Conservation (phyloP, 2,329 filamentous ascomycete species). For the Harringtonia aguacate region DNA sequence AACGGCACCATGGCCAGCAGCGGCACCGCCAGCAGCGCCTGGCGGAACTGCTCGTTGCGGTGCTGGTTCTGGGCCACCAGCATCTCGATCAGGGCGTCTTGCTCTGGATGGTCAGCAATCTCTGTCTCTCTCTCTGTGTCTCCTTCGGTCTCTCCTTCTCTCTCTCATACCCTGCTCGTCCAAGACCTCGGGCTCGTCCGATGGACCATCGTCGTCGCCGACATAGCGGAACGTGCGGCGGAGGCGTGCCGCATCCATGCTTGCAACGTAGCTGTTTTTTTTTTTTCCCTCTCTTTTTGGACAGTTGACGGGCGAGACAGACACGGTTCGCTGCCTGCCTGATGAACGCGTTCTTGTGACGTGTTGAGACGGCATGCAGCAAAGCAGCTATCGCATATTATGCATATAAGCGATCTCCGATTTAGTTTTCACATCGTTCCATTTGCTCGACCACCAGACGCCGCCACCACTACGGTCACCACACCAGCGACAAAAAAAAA, state of each 20-base stretch:
- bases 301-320: no score
- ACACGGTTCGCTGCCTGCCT: no score
- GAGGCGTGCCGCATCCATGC: constrained; percentile 42
- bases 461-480: background rate
- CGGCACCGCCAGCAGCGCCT: constrained; percentile 40
- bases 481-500: background rate
- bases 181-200: constrained; percentile 49
- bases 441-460: no score
- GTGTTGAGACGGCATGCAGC: background rate
- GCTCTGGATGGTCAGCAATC: constrained; percentile 32
- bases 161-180: constrained; percentile 60
- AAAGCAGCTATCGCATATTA: no score
- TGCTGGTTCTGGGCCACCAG: constrained; percentile 44
- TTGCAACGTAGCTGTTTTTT: constrained; percentile 4
- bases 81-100: constrained; percentile 49
- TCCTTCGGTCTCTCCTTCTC: background rate
- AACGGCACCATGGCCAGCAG: constrained; percentile 22
- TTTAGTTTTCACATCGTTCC: background rate
- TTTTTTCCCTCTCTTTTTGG: no score
- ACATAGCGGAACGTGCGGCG: constrained; percentile 73
- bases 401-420: background rate
- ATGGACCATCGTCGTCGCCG: constrained; percentile 41
- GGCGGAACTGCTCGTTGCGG: constrained; percentile 47
- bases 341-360: no score
- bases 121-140: background rate